phyloP scores from a whole-genome alignment of 176 grass and related monocot genomes.

The Melocanna baccifera region DNA sequence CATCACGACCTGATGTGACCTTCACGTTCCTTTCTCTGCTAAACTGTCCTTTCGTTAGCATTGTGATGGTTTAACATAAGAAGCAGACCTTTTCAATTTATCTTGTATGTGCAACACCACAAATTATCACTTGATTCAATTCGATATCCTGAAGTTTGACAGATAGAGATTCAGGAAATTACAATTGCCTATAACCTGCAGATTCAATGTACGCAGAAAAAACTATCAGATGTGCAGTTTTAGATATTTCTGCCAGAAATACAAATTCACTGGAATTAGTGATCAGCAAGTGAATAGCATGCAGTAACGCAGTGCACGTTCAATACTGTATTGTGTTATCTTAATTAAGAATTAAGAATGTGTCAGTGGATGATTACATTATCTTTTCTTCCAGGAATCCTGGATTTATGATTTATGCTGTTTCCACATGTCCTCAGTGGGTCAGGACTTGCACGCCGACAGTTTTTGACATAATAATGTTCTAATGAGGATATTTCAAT shows the following conservation, averaged over 20 bases:
- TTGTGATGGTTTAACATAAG: constrained; percentile 46
- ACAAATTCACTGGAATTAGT: not conserved
- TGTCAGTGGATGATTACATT: constrained; percentile 22
- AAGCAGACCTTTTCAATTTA: constrained; percentile 6
- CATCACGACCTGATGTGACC: constrained; percentile 21
- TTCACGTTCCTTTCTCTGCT: constrained; percentile 37
- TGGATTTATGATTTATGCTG: constrained; percentile 6
- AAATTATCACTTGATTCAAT: constrained; percentile 14
- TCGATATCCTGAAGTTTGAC: not conserved
- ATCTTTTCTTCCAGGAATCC: constrained; percentile 33
- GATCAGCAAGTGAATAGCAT: not conserved
- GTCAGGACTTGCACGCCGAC: constrained; percentile 4
- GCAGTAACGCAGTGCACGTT: not conserved
- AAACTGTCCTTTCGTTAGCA: constrained; percentile 46
- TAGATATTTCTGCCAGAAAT: not conserved
- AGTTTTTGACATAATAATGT: constrained; percentile 36
- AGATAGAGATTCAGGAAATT: not conserved
- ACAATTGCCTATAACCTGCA: not conserved
- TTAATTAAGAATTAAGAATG: constrained; percentile 25
- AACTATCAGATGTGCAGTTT: constrained; percentile 14
- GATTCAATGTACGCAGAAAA: not conserved
- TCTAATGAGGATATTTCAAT: constrained; percentile 35
- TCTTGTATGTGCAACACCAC: constrained; percentile 14
- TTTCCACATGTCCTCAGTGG: constrained; percentile 14
- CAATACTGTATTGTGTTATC: not conserved